Evolutionary conservation across 1,284 basidiomycete species (phyloP), one percentile per base, ranked within the genome.

Genomic region (Melanopsichium pennsylvanicum): DNA sequence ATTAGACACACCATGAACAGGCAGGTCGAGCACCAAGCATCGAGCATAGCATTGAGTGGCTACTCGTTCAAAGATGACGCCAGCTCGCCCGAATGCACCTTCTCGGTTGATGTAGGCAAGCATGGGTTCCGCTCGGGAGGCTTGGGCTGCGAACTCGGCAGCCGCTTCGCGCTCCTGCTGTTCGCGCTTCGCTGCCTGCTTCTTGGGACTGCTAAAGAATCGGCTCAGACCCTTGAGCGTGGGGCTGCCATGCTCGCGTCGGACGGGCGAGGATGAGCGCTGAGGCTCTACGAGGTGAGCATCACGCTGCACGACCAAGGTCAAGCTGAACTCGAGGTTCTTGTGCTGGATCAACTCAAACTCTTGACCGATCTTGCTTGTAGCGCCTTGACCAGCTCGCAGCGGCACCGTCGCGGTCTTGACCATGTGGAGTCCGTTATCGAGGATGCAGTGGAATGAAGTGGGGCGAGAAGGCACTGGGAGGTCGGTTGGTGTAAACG

Each of bases 361-460:
- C 81, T 97, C 93, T 81, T 95, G 92, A 43, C 91, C 89, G 64
- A 97, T 91, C 18, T 84, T 85, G 49, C 86, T 87, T 15, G 46
- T 32, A 5, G 44, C 47, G 23, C 90, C 87, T 31, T 48, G 39
- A 23, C 89, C 87, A 32, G 85, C 82, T 26, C 83, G 83, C 3
- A 97, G 83, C 10, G 84, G 83, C 35, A 85, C 86, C 73, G 92
- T 90, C 0, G 92, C 93, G 0, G 94, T 97, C 5, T 91, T 92
- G 50, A 98, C 95, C 70, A 90, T 94, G 82, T 97, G 93, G 55
- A 96, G 93, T 8, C 94, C 93, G 74, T 97, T 97, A 83, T 97
- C 95, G 57, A 98, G 84, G 0, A 92, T 93, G 78, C 92, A 91
- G n/a, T 89, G 89, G 71, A 97, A 85, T 29, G 84, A 85, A 0